Conservation (phyloP, 1,284 basidiomycete species). For the Ganoderma sinense region DNA sequence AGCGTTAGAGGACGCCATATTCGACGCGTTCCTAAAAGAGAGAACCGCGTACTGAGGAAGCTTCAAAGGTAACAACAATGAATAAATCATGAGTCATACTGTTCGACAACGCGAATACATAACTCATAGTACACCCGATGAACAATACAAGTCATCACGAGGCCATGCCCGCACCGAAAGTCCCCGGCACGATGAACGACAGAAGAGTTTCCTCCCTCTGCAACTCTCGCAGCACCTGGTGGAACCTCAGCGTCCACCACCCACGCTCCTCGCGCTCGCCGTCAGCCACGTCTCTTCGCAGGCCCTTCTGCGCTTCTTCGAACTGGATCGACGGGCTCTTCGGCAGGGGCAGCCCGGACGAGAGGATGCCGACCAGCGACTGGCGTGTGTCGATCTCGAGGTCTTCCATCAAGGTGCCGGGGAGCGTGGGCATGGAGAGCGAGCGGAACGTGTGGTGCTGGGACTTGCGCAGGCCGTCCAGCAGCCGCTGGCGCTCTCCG, state of each 20-base stretch:
- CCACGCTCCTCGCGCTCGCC: conserved; percentile 77
- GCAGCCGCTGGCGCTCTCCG: conserved; percentile 45
- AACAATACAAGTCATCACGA: not conserved
- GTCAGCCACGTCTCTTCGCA: conserved; percentile 36
- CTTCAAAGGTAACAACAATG: not conserved
- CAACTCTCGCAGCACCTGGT: conserved; percentile 69
- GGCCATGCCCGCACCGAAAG: not conserved
- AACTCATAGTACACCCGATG: not conserved
- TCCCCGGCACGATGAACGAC: not conserved
- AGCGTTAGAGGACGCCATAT: no score
- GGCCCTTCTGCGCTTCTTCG: conserved; percentile 39
- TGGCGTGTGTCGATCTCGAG: conserved; percentile 51
- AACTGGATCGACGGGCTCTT: conserved; percentile 73
- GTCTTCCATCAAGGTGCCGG: conserved; percentile 43
- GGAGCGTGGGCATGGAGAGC: conserved; percentile 53
- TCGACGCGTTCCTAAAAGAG: not conserved
- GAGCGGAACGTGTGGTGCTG: conserved; percentile 59
- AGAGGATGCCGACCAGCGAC: conserved; percentile 59
- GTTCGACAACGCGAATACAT: not conserved
- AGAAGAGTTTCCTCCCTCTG: conserved; percentile 36
- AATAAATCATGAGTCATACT: no score
- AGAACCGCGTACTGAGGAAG: not conserved
- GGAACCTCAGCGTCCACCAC: conserved; percentile 82
- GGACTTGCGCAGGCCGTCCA: conserved; percentile 59
- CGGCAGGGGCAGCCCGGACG: conserved; percentile 67